These are phyloP conservation scores for Trichothecium roseum DNA, from an alignment of 2,329 filamentous ascomycete species.

Conservation along the genomic window DNA sequence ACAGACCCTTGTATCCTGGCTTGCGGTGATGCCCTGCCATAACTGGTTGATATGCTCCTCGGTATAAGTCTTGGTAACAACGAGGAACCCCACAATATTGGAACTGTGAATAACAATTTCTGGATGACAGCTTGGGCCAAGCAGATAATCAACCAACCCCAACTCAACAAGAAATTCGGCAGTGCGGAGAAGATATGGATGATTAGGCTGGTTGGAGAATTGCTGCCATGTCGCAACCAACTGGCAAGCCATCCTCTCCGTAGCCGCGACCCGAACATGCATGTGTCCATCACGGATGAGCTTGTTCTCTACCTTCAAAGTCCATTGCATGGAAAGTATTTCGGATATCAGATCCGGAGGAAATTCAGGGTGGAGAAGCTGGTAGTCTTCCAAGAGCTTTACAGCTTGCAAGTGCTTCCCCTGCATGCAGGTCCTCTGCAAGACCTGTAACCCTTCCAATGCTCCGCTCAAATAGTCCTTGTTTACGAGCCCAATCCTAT, in stretches of 20 bases:
- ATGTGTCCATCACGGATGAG: conserved; percentile 79
- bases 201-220: conserved; percentile 28
- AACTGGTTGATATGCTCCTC: conserved; percentile 64
- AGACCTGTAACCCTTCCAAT: no score
- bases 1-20: conserved; percentile 75
- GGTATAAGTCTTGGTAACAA: conserved; percentile 67
- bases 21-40: conserved; percentile 73
- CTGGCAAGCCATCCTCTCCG: conserved; percentile 61
- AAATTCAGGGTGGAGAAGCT: conserved; percentile 22
- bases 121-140: conserved; percentile 84
- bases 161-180: no score
- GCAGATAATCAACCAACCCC: conserved; percentile 73
- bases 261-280: conserved; percentile 75
- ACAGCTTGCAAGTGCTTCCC: conserved; percentile 24
- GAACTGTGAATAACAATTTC: conserved; percentile 73
- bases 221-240: conserved; percentile 57
- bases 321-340: conserved; percentile 54
- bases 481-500: no score
- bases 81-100: conserved; percentile 80
- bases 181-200: conserved; percentile 53
- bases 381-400: conserved; percentile 15
- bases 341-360: conserved; percentile 28
- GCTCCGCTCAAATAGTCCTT: no score
- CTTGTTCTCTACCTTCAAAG: conserved; percentile 56
- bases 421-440: conserved; percentile 22